Conservation (phyloP, 1,139 yeast species). For the Geotrichum histeridarum region DNA sequence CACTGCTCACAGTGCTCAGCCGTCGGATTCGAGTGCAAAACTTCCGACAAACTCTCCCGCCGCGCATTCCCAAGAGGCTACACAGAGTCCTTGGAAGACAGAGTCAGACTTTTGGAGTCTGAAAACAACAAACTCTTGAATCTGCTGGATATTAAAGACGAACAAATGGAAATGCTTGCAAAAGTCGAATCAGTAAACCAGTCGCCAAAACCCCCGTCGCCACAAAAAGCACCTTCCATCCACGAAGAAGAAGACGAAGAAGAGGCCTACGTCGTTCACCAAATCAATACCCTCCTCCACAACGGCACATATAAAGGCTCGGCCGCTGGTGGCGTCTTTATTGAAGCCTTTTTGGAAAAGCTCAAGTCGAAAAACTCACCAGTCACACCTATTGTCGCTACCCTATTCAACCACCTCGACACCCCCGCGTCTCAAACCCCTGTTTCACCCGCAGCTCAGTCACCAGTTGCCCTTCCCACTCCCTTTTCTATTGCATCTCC, state of each 20-base stretch:
- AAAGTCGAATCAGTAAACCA: constrained; percentile 27
- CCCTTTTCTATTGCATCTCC: constrained; percentile 13
- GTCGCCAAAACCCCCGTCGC: background rate
- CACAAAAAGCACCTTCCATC: constrained; percentile 9
- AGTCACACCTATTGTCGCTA: constrained; percentile 24
- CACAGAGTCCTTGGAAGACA: constrained; percentile 64
- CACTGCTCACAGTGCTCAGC: constrained; percentile 59
- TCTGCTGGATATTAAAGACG: constrained; percentile 56
- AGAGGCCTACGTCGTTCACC: constrained; percentile 30
- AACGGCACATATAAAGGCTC: constrained; percentile 36
- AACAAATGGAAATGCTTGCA: constrained; percentile 45
- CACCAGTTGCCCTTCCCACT: constrained; percentile 16
- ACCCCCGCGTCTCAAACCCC: constrained; percentile 12
- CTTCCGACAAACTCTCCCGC: constrained; percentile 65
- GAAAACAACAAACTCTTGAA: constrained; percentile 50
- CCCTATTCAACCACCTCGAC: constrained; percentile 22
- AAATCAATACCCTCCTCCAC: constrained; percentile 28
- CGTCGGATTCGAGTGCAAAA: constrained; percentile 68
- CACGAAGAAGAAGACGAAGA: constrained; percentile 23
- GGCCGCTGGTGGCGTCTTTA: constrained; percentile 35
- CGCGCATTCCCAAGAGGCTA: constrained; percentile 72
- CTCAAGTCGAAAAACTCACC: constrained; percentile 26
- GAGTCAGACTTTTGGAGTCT: constrained; percentile 56
- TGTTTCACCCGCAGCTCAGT: constrained; percentile 18
- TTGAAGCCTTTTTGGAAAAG: constrained; percentile 31